Conservation (phyloP, 164 flowering plant genomes). For the Macadamia tetraphylla region DNA sequence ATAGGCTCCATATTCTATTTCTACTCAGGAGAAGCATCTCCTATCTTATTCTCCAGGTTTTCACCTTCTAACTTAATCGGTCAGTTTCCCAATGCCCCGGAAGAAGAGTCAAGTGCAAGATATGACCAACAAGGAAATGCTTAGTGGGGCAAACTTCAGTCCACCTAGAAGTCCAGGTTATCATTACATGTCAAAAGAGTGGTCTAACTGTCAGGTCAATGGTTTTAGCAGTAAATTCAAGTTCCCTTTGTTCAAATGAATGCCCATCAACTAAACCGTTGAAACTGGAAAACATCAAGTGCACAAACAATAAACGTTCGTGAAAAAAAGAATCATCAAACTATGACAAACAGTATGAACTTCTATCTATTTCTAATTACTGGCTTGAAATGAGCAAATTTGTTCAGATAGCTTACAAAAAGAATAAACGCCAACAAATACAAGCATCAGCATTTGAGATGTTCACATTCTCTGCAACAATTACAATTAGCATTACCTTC, state of each 20-base stretch:
- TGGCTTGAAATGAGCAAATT: background rate
- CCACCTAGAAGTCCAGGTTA: background rate
- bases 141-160: background rate
- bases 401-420: background rate
- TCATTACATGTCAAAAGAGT: background rate
- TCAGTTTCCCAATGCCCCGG: too few relatives aligned
- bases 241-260: background rate
- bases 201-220: background rate
- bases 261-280: too few relatives aligned
- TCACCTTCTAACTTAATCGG: too few relatives aligned
- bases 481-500: constrained; percentile 40
- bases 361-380: background rate
- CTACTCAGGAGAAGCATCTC: too few relatives aligned
- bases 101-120: too few relatives aligned
- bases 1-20: too few relatives aligned
- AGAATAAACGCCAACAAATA: background rate
- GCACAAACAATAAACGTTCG: background rate
- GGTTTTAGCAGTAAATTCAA: background rate
- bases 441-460: background rate
- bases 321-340: background rate
- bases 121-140: too few relatives aligned
- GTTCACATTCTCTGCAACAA: background rate
- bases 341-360: background rate
- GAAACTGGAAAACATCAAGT: background rate
- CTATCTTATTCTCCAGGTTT: too few relatives aligned